Evolutionary conservation across 2,329 filamentous ascomycete genomes (phyloP).

Genomic region (Trichoderma koningiopsis): DNA sequence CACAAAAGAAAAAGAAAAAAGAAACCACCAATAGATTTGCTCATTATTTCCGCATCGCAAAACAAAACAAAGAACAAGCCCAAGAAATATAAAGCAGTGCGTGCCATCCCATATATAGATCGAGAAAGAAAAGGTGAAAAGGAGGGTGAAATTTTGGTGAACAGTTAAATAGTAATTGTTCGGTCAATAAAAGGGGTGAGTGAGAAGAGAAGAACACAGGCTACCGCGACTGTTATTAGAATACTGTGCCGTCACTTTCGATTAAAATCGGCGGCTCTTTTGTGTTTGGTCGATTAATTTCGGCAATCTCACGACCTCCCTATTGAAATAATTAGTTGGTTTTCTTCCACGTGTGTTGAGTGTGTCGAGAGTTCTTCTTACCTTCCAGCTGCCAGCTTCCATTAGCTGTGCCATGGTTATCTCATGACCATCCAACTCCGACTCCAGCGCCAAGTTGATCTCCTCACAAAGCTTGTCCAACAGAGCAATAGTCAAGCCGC

Average conservation of each 20-base stretch:
- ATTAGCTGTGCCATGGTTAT: constrained; percentile 85
- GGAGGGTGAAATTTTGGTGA: not conserved
- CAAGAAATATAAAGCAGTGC: constrained; percentile 23
- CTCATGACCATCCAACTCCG: constrained; percentile 66
- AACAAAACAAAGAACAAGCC: not conserved
- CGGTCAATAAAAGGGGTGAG: not conserved
- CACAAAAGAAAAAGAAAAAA: not conserved
- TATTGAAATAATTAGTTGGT: constrained; percentile 32
- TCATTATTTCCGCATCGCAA: constrained; percentile 20
- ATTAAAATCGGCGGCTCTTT: constrained; percentile 97
- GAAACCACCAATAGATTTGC: not conserved
- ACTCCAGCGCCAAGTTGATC: constrained; percentile 64
- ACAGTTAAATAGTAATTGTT: constrained; percentile 12
- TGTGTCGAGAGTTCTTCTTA: constrained; percentile 44
- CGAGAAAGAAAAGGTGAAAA: not conserved
- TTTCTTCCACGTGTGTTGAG: not conserved
- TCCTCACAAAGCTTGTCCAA: constrained; percentile 56
- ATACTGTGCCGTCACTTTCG: constrained; percentile 93
- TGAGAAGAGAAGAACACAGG: not conserved
- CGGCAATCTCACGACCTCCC: constrained; percentile 94
- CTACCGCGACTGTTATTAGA: constrained; percentile 53
- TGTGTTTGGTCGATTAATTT: constrained; percentile 92
- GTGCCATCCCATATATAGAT: constrained; percentile 22
- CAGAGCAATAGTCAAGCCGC: constrained; percentile 63
- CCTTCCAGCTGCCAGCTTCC: constrained; percentile 98